Evolutionary conservation across 257 asterid genomes (phyloP), one percentile per base, ranked within the genome.

Genomic region (Nicotiana paniculata): DNA sequence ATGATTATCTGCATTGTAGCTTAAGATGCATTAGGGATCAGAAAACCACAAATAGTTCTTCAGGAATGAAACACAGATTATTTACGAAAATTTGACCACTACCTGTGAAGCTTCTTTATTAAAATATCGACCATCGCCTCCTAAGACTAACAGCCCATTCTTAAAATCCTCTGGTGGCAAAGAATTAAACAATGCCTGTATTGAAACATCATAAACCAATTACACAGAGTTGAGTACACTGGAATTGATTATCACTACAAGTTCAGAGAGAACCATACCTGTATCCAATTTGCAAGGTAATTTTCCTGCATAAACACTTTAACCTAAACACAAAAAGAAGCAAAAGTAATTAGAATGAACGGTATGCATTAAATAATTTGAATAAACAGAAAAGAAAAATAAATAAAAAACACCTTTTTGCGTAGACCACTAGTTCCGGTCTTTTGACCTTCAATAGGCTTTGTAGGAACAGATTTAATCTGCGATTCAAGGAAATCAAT

Each of bases 381-480:
- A 80, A 18, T 11, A 59, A 81, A 80, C 75, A 55, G n/a, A 59
- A 9, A 24, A 18, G 4, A 10, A 32, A 32, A 32, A 32, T 4
- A 28, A 28, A 21, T 21, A 26, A 30, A 81, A 2, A 6, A 2
- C 6, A 95, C 99, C 95, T 93, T 96, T 87, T 96, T 96, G 46
- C 99, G 90, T 66, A 96, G 97, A 43, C 99, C 99, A 85, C 99
- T 96, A 6, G 99, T 93, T 43, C 99, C 99, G 65, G 99, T 96
- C 88, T 96, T 96, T 85, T 93, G 98, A 30, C 98, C 98, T 86
- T 96, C 97, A 75, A 96, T 86, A 64, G 98, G 97, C 88, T 89
- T 86, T 12, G 99, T 91, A 32, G 95, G 93, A 58, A 93, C 87
- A 55, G 83, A 90, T 77, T 88, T 91, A 84, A 96, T 89, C 99